A percentile compares a stretch with the other conserved stretches of the same genome.
These are phyloP conservation scores for Penicillium sp. DNA, from an alignment of 2,329 filamentous ascomycete species.

Conservation along the genomic window DNA sequence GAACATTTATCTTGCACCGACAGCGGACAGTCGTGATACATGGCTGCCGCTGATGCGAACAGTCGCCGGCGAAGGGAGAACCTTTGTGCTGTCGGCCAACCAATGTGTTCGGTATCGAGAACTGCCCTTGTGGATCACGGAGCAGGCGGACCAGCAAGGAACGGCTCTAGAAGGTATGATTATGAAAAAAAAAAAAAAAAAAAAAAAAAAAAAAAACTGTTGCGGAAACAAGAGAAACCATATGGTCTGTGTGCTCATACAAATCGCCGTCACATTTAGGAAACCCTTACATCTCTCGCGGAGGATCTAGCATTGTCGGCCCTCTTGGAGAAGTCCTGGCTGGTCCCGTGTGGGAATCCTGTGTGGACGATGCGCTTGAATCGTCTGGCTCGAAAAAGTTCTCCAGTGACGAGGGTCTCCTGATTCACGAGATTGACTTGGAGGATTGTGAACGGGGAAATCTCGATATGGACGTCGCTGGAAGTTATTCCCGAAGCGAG, in stretches of 20 bases:
- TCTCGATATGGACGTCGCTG: slow-evolving; percentile 76
- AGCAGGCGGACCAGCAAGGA: slow-evolving; percentile 1
- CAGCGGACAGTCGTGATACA: slow-evolving; percentile 74
- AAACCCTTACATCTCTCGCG: slow-evolving; percentile 55
- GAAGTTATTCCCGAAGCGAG: slow-evolving; percentile 74
- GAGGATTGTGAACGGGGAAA: slow-evolving; percentile 79
- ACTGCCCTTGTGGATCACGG: slow-evolving; percentile 53
- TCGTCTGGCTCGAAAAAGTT: slow-evolving; percentile 3
- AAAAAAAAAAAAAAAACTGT: no score
- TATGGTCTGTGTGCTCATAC: not conserved
- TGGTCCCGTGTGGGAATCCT: slow-evolving; percentile 72
- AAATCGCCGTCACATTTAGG: not conserved
- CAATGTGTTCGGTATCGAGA: slow-evolving; percentile 64
- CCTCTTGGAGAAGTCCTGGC: slow-evolving; percentile 73
- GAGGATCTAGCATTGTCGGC: slow-evolving; percentile 75
- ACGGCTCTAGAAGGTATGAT: slow-evolving; percentile 28
- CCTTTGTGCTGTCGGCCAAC: slow-evolving; percentile 80
- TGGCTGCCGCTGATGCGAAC: slow-evolving; percentile 82
- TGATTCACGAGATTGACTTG: slow-evolving; percentile 72
- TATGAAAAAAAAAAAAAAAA: slow-evolving; percentile 7
- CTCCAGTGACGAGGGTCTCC: slow-evolving; percentile 42
- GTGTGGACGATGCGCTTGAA: slow-evolving; percentile 31
- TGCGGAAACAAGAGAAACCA: no score
- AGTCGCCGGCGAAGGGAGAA: slow-evolving; percentile 71
- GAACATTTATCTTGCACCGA: slow-evolving; percentile 85